Conservation (phyloP, 2,329 filamentous ascomycete species). For the Neofusicoccum umdonicola region DNA sequence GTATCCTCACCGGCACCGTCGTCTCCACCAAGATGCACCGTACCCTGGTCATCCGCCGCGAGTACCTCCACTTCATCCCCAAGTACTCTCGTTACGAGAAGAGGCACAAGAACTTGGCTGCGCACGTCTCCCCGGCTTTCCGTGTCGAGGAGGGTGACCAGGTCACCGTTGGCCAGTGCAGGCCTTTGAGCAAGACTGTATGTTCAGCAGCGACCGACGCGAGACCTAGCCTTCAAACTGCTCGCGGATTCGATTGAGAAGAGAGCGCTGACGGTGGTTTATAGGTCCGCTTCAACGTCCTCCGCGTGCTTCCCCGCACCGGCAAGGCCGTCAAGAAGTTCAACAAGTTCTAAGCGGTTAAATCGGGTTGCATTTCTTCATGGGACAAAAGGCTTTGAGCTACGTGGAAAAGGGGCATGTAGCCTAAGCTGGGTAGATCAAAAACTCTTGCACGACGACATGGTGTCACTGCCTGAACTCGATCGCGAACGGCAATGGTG, state of each 20-base stretch:
- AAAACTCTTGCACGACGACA: slow-evolving; percentile 18
- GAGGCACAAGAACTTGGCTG: slow-evolving; percentile 99
- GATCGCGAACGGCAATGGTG: slow-evolving; percentile 11
- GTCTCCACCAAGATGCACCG: slow-evolving; percentile 99
- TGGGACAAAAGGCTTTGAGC: slow-evolving; percentile 17
- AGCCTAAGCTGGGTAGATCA: slow-evolving; percentile 19
- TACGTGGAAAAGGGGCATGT: slow-evolving; percentile 19
- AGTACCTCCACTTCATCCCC: slow-evolving; percentile 99
- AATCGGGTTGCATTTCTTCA: slow-evolving; percentile 19
- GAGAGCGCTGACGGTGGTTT: slow-evolving; percentile 15
- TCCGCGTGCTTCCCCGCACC: slow-evolving; percentile 95
- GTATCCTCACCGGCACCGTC: slow-evolving; percentile 99
- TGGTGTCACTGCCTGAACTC: slow-evolving; percentile 16
- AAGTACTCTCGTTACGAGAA: slow-evolving; percentile 99
- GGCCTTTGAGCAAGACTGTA: slow-evolving; percentile 99
- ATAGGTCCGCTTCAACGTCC: slow-evolving; percentile 98
- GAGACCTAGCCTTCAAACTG: neutral
- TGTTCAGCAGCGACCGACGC: slow-evolving; percentile 42
- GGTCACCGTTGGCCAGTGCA: slow-evolving; percentile 99
- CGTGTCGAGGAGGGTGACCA: slow-evolving; percentile 99
- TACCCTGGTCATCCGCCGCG: slow-evolving; percentile 97
- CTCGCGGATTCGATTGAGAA: neutral
- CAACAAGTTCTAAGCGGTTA: slow-evolving; percentile 82
- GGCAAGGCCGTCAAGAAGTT: slow-evolving; percentile 98
- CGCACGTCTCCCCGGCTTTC: slow-evolving; percentile 98